Evolutionary conservation across 805 yeast genomes (phyloP).

Genomic region (Monosporozyma unispora): DNA sequence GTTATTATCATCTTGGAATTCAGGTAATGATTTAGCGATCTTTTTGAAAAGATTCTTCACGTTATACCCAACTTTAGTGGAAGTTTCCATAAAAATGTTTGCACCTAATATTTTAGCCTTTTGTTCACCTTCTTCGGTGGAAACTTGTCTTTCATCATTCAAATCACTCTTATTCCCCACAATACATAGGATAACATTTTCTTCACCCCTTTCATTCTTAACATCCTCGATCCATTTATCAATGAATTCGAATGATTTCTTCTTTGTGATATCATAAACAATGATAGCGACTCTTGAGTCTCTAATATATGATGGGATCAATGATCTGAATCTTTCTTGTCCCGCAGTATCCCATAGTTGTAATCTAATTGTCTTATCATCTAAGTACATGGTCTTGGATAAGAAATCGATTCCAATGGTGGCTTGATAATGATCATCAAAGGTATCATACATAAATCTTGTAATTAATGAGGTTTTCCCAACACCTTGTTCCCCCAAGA

Average conservation of each 20-base stretch:
- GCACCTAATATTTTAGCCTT: slow-evolving; percentile 66
- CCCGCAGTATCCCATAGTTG: slow-evolving; percentile 99
- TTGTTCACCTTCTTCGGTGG: slow-evolving; percentile 75
- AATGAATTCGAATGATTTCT: slow-evolving; percentile 73
- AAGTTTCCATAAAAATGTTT: slow-evolving; percentile 79
- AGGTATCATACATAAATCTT: slow-evolving; percentile 96
- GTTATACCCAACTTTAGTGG: slow-evolving; percentile 90
- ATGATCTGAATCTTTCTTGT: slow-evolving; percentile 88
- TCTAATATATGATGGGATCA: slow-evolving; percentile 91
- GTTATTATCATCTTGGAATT: slow-evolving; percentile 41
- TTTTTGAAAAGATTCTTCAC: slow-evolving; percentile 83
- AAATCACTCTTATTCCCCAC: slow-evolving; percentile 92
- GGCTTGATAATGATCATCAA: slow-evolving; percentile 89
- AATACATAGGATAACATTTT: slow-evolving; percentile 76
- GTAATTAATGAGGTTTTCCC: slow-evolving; percentile 95
- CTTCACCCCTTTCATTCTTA: slow-evolving; percentile 78
- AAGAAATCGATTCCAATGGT: slow-evolving; percentile 95
- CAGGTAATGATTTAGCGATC: slow-evolving; percentile 87
- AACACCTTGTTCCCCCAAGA: slow-evolving; percentile 93
- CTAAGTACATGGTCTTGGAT: slow-evolving; percentile 89
- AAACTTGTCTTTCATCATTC: slow-evolving; percentile 69
- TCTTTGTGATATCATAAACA: slow-evolving; percentile 86
- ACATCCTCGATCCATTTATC: slow-evolving; percentile 94
- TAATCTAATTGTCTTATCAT: slow-evolving; percentile 88
- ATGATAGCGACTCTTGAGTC: slow-evolving; percentile 97